phyloP scores from a whole-genome alignment of 805 yeast genomes.

The Gaillardinia entomophila region DNA sequence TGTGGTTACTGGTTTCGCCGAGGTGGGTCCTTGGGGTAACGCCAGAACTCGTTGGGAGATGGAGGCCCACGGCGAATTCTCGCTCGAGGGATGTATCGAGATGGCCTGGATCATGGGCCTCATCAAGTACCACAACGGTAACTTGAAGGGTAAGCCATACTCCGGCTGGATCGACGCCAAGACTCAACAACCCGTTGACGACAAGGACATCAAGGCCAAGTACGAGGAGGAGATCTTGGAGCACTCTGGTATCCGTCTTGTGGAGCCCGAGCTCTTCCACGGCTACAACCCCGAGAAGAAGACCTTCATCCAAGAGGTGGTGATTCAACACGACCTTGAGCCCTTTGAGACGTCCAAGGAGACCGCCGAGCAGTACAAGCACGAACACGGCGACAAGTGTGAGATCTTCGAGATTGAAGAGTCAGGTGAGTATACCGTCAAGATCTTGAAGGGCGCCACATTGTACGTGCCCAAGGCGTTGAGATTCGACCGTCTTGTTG shows the following conservation, averaged over 20 bases:
- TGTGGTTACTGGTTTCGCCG: conserved; percentile 97
- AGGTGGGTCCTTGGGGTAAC: conserved; percentile 99
- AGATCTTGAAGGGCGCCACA: conserved; percentile 87
- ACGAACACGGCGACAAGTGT: conserved; percentile 89
- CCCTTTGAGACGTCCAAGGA: conserved; percentile 93
- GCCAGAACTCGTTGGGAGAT: conserved; percentile 99
- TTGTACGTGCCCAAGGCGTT: conserved; percentile 87
- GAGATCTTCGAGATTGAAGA: conserved; percentile 86
- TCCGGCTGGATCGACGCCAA: conserved; percentile 98
- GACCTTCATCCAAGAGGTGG: conserved; percentile 90
- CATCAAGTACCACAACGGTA: conserved; percentile 92
- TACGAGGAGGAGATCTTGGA: conserved; percentile 85
- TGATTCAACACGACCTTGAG: conserved; percentile 93
- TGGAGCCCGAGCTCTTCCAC: conserved; percentile 90
- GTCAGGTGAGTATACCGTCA: conserved; percentile 88
- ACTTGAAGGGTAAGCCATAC: conserved; percentile 82
- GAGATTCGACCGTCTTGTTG: conserved; percentile 67
- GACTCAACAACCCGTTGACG: conserved; percentile 89
- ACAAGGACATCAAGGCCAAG: conserved; percentile 85
- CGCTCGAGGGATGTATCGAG: conserved; percentile 95
- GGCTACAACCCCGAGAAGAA: conserved; percentile 96
- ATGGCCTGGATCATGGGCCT: conserved; percentile 99
- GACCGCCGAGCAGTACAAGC: conserved; percentile 91
- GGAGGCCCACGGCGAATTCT: conserved; percentile 93
- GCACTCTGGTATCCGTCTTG: conserved; percentile 94